Conservation (phyloP, 257 asterid species). For the Solanum habrochaites region DNA sequence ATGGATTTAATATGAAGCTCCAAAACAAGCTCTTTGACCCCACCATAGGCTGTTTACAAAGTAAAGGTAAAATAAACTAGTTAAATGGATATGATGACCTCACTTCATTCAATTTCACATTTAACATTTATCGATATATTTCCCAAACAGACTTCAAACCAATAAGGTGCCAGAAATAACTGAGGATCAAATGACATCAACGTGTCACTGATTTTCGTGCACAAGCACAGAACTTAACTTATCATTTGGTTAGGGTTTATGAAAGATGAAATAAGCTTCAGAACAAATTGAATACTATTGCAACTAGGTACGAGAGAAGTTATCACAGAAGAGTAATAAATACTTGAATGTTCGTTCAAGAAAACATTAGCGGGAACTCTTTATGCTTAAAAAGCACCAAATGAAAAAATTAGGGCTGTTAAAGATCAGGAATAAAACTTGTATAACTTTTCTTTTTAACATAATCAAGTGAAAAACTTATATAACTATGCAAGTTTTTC, state of each 20-base stretch:
- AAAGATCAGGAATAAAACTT: neutral
- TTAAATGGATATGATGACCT: neutral
- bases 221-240: neutral
- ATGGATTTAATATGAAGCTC: neutral
- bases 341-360: neutral
- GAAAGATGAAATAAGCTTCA: neutral
- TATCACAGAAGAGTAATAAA: neutral
- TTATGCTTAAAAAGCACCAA: neutral
- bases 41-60: neutral
- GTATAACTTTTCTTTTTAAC: neutral
- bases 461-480: neutral
- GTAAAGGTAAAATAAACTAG: neutral
- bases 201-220: neutral
- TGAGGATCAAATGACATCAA: neutral
- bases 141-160: neutral
- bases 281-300: neutral
- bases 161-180: neutral
- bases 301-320: neutral
- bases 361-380: neutral
- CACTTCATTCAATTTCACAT: neutral
- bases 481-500: no score
- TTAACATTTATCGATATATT: neutral
- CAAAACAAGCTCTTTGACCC: neutral
- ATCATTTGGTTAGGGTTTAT: neutral
- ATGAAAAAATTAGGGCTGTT: neutral